These are phyloP conservation scores for Fusarium agapanthi DNA, from an alignment of 2,329 filamentous ascomycete species.

Conservation along the genomic window DNA sequence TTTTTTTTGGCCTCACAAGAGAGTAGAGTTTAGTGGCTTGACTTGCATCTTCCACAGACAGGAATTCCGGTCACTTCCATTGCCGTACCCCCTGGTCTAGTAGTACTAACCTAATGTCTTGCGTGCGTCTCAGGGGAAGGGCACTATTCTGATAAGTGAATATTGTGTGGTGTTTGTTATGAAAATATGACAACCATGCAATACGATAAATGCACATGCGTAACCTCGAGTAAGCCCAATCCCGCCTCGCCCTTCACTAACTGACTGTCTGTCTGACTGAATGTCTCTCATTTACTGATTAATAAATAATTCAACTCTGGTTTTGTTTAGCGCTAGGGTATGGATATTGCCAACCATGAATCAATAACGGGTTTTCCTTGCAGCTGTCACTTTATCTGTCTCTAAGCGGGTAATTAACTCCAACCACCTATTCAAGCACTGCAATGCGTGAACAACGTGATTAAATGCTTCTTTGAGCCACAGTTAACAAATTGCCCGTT, in stretches of 20 bases:
- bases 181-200: conserved; percentile 1
- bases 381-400: not conserved
- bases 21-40: not conserved
- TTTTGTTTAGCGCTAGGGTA: not conserved
- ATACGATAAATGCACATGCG: conserved; percentile 10
- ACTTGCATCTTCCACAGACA: not conserved
- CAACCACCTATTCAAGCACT: not conserved
- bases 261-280: not conserved
- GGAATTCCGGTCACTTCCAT: not conserved
- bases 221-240: conserved; percentile 11
- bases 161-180: conserved; percentile 11
- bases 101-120: conserved; percentile 2
- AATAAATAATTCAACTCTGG: not conserved
- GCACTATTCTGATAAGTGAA: conserved; percentile 21
- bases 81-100: not conserved
- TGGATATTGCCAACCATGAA: not conserved
- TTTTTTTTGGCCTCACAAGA: not conserved
- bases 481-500: not conserved
- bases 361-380: not conserved
- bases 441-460: not conserved
- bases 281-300: not conserved
- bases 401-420: not conserved
- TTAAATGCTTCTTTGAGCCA: not conserved
- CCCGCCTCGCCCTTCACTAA: not conserved
- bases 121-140: conserved; percentile 9